These are phyloP conservation scores for Saraca asoca DNA, from an alignment of 331 rosid species.

Conservation along the genomic window DNA sequence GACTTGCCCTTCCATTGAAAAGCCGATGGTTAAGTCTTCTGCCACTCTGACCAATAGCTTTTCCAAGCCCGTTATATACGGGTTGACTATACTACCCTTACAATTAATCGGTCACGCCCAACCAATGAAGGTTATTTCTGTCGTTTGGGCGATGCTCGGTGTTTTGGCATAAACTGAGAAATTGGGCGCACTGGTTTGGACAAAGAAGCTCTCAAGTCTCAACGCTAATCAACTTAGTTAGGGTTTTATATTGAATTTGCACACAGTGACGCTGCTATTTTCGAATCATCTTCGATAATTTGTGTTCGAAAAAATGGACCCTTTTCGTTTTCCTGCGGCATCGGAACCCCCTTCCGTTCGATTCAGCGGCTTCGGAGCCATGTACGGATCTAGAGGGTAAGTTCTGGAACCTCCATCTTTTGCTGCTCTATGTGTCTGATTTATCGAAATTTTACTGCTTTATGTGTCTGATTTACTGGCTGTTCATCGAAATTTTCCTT, in stretches of 20 bases:
- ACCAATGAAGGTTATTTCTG: too few species aligned
- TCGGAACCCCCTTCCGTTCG: conserved; percentile 35
- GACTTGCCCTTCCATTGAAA: too few species aligned
- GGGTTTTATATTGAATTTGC: conserved; percentile 26
- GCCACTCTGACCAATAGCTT: too few species aligned
- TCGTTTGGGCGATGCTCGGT: too few species aligned
- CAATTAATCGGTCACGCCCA: too few species aligned
- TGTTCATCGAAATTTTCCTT: neutral
- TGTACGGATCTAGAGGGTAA: conserved; percentile 49
- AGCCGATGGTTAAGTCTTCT: too few species aligned
- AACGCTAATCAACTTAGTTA: conserved; percentile 32
- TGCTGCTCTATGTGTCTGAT: neutral
- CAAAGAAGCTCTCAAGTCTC: conserved; percentile 20
- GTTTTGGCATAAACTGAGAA: too few species aligned
- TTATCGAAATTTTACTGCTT: neutral
- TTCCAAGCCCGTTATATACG: too few species aligned
- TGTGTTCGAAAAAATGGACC: conserved; percentile 38
- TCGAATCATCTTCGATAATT: neutral
- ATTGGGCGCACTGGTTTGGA: neutral
- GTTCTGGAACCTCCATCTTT: neutral
- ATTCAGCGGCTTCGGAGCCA: conserved; percentile 37
- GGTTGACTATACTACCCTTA: too few species aligned
- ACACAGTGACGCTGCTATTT: neutral
- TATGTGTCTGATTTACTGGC: neutral
- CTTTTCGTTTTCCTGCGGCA: conserved; percentile 44